These are phyloP conservation scores for Skeletonema menzelii DNA, from an alignment of 108 stramenopile genomes.

Conservation along the genomic window DNA sequence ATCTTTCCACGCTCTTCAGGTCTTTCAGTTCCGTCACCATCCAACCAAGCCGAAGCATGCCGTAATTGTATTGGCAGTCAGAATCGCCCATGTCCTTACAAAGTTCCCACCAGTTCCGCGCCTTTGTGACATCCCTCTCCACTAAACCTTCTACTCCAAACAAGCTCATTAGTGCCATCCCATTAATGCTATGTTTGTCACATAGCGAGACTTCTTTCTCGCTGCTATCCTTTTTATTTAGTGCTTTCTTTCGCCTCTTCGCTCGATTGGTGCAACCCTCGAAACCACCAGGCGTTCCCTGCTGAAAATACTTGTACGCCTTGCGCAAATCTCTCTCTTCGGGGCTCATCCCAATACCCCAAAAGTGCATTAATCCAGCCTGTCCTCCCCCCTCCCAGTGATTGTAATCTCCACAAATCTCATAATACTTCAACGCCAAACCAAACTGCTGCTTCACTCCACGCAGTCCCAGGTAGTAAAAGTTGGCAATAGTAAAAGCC, in stretches of 20 bases:
- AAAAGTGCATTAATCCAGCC: constrained; percentile 78
- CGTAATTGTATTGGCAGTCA: constrained; percentile 81
- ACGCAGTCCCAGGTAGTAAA: constrained; percentile 72
- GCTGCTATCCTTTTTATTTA: constrained; percentile 13
- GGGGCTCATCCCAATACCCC: constrained; percentile 66
- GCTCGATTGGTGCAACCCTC: constrained; percentile 53
- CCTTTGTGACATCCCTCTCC: constrained; percentile 49
- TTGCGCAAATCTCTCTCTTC: constrained; percentile 54
- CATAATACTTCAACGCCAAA: constrained; percentile 75
- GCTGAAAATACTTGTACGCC: constrained; percentile 60
- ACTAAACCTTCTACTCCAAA: constrained; percentile 63
- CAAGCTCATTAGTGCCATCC: constrained; percentile 77
- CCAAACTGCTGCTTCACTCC: constrained; percentile 83
- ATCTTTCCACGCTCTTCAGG: neutral
- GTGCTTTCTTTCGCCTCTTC: constrained; percentile 24
- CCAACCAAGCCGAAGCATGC: constrained; percentile 87
- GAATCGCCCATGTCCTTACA: constrained; percentile 71
- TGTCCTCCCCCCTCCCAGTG: constrained; percentile 82
- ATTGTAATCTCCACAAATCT: constrained; percentile 60
- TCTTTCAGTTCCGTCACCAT: constrained; percentile 63
- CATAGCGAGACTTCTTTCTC: constrained; percentile 47
- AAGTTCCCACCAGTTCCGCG: constrained; percentile 66
- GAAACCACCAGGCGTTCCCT: constrained; percentile 65
- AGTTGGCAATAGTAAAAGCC: constrained; percentile 69
- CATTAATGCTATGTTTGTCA: constrained; percentile 67